Base-by-base conservation (phyloP, 208 protist genomes). In the Trypanosoma avium region DNA sequence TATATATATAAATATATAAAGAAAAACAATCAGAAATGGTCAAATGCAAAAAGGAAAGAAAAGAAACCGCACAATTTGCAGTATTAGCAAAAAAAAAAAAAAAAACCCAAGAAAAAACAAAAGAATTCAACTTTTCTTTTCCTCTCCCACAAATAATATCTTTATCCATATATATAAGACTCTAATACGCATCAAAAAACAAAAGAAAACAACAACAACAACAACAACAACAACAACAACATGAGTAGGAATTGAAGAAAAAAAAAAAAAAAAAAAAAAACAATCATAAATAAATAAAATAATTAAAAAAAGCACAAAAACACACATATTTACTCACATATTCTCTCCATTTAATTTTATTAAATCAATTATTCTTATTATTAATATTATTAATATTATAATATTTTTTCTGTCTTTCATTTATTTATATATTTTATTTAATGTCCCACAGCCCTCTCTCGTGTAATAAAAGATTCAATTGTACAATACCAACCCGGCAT, bases 401-500 rank as follows among this genome's bases (percentile, higher is more conserved):
- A 40, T 29, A 0, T 46, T 2, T 40, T 17, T 24, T 0, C 46
- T 24, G n/a, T 21, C 48, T 24, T 26, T 22, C 49, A 38, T 46
- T 38, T 36, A 27, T 45, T 27, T 27, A 2, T 21, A 5, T 45
- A 40, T n/a, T n/a, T n/a, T n/a, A n/a, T n/a, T n/a, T n/a, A n/a
- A n/a, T n/a, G n/a, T n/a, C n/a, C n/a, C n/a, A n/a, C n/a, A n/a
- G n/a, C n/a, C n/a, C n/a, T 2, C 9, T 29, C 24, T 15, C 17
- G 0, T 13, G 40, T 15, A n/a, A 62, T 10, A 24, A 47, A 21
- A n/a, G 24, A 43, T 4, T 13, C 35, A 21, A 46, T 1, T 5
- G 47, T 10, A n/a, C 3, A 19, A 24, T 56, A 35, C 61, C 61
- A 70, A 17, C 55, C 3, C n/a, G 64, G 64, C 64, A 57, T 62